These are phyloP conservation scores for Smittium culicis DNA, from an alignment of 371 early-diverging fungal species.

Conservation along the genomic window DNA sequence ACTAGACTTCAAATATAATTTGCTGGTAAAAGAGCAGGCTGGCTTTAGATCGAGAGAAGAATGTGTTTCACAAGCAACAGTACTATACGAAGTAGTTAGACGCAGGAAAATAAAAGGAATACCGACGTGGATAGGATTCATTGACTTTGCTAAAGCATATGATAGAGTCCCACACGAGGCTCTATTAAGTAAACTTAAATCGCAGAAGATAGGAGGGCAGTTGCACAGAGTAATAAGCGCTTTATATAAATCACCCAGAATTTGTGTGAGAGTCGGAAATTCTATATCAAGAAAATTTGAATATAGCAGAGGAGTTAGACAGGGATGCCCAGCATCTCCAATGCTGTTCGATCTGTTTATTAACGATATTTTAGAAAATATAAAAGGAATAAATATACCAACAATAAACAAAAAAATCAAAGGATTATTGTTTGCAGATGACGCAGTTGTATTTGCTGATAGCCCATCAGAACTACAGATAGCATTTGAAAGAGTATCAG, in stretches of 20 bases:
- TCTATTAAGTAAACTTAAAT: slow-evolving; percentile 1
- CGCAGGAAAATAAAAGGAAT: neutral
- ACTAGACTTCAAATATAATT: neutral
- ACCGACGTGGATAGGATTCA: neutral
- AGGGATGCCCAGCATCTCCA: slow-evolving; percentile 9
- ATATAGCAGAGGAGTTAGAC: neutral
- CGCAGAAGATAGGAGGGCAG: neutral
- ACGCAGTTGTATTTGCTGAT: neutral
- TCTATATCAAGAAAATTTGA: neutral
- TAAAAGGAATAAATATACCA: neutral
- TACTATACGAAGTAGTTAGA: neutral
- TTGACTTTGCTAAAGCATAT: slow-evolving; percentile 9
- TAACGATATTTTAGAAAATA: neutral
- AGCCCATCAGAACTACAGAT: neutral
- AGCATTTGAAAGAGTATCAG: neutral
- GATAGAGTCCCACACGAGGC: slow-evolving; percentile 4
- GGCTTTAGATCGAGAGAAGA: slow-evolving; percentile 1
- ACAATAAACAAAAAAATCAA: neutral
- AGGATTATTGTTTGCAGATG: neutral
- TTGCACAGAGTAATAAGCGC: neutral
- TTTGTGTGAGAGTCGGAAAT: neutral
- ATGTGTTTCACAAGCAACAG: slow-evolving; percentile 1
- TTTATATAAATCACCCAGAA: neutral
- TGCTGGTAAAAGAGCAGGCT: slow-evolving; percentile 2
- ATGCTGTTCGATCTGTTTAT: slow-evolving; percentile 2